Conservation (phyloP, 768 basidiomycete genomes). For the Mycena albidolilacea region DNA sequence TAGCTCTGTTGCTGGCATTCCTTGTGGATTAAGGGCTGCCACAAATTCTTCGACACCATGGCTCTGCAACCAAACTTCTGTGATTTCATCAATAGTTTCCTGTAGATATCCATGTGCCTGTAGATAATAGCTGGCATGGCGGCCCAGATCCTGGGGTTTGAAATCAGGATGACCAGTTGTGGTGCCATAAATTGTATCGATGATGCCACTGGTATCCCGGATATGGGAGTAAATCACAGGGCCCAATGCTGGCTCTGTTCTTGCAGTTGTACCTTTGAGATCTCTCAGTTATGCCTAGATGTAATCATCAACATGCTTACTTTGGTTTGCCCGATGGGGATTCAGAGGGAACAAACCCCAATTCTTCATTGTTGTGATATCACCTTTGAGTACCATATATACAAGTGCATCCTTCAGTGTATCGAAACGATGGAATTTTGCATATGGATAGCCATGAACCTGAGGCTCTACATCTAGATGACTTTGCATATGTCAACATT, state of each 20-base stretch:
- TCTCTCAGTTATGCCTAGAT: too few species aligned
- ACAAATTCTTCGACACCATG: conserved; percentile 9
- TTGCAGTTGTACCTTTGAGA: too few species aligned
- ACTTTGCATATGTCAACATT: neutral
- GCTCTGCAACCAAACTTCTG: neutral
- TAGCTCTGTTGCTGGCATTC: conserved; percentile 22
- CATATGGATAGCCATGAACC: conserved; percentile 4
- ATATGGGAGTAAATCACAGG: conserved; percentile 17
- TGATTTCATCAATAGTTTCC: neutral
- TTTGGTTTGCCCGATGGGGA: neutral
- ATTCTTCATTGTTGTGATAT: neutral
- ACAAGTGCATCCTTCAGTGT: conserved; percentile 14
- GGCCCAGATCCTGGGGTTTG: neutral
- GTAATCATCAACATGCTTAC: neutral
- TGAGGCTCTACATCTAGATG: neutral
- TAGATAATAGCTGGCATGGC: conserved; percentile 13
- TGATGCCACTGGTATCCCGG: conserved; percentile 6
- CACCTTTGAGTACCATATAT: conserved; percentile 22
- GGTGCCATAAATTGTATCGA: conserved; percentile 12
- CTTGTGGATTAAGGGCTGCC: neutral
- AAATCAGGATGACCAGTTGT: neutral
- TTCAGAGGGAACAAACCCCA: neutral
- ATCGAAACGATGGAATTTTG: conserved; percentile 11
- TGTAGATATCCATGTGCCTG: conserved; percentile 20
- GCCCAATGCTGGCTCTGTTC: neutral